Percentiles rank a stretch among this genome's conserved stretches.
phyloP scores from a whole-genome alignment of 345 rosid genomes.

The Eucalyptus sideroxylon region DNA sequence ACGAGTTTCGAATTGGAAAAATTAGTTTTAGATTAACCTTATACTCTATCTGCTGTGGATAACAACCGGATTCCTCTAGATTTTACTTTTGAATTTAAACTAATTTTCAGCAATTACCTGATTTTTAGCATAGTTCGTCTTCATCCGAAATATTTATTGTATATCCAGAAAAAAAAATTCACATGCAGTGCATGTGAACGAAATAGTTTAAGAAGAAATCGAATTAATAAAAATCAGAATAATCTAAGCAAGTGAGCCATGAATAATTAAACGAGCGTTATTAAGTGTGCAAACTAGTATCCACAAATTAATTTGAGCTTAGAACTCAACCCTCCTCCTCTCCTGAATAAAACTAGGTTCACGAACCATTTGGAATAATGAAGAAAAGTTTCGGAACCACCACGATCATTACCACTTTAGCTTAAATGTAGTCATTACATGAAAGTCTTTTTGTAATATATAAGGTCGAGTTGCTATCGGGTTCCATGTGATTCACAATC shows the following conservation, averaged over 20 bases:
- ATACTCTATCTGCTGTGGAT: background rate
- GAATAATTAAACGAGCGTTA: background rate
- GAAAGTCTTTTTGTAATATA: background rate
- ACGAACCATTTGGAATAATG: background rate
- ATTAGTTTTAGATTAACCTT: background rate
- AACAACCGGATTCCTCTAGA: background rate
- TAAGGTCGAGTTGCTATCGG: background rate
- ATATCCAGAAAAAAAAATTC: fast-evolving
- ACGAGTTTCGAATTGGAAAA: background rate
- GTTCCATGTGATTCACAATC: background rate
- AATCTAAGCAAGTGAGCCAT: background rate
- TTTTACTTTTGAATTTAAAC: background rate
- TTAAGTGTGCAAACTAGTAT: background rate
- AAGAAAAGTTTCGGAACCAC: background rate
- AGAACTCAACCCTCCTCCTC: background rate
- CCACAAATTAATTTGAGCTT: background rate
- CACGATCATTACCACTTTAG: background rate
- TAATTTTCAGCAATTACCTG: background rate
- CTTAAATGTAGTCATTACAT: background rate
- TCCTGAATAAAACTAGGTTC: background rate
- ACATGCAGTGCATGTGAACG: background rate
- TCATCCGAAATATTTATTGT: background rate
- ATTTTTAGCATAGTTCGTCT: background rate
- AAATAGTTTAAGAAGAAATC: background rate
- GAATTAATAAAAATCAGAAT: background rate